Evolutionary conservation across 2,329 filamentous ascomycete genomes (phyloP), one percentile per base, ranked within the genome.

Genomic region (Aureobasidium sp.): DNA sequence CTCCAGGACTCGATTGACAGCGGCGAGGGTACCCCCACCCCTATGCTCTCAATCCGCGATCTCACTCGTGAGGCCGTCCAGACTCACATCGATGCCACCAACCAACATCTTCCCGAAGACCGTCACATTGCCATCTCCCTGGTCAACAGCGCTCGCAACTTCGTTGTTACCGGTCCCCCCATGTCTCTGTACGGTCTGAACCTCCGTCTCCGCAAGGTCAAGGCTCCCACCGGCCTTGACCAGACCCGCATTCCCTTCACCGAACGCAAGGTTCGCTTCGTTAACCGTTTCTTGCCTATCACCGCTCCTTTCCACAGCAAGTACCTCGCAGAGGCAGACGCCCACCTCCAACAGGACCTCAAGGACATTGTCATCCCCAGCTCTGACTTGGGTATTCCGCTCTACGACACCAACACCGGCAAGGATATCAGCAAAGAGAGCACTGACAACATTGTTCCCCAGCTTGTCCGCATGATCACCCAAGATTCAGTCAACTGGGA

Each of bases 221-320:
- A 97, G 81, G 93, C 94, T 1, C 88, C 94, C 5, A 97, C 94
- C n/a, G 94, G 95, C 47, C 82, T 99, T 43, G 94, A 99, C 72
- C 95, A 99, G 77, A 96, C 89, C 67, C 86, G 92, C 64, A 88
- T 97, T 60, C 95, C 95, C 7, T 92, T 91, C 79, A 97, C 93
- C 0, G 88, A 99, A 77, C 89, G 94, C 69, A 99, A 99, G 79
- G 84, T 97, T 62, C 91, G 94, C 71, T 99, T 99, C 69, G 90
- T 91, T 65, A 97, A 97, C 80, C 88, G 94, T 64, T 99, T 99
- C 81, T 79, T 99, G 64, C 95, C 94, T 51, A 99, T 99, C 75
- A 97, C 93, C 0, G 92, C 94, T 10, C 95, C 94, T 5, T 99
- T 99, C 83, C 94, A 99, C 82, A 99, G 94, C 82, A 88, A 91